Conservation (phyloP, 495 filamentous ascomycete genomes). For the Talaromyces adpressus region DNA sequence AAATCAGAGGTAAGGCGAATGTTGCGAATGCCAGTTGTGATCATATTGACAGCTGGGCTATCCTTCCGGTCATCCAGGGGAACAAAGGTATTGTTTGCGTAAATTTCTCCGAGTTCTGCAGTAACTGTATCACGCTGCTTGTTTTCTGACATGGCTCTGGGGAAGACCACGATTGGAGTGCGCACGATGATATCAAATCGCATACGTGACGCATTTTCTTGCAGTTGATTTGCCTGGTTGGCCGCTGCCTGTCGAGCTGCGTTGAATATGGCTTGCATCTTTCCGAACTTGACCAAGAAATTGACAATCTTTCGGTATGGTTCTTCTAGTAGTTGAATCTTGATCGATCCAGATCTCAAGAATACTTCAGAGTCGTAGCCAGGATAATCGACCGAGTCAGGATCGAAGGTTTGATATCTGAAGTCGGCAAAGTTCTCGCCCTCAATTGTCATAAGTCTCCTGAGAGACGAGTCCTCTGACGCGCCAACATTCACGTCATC, state of each 20-base stretch:
- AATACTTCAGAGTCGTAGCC: conserved; percentile 93
- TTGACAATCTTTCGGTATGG: conserved; percentile 98
- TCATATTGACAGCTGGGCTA: conserved; percentile 74
- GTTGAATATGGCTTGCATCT: conserved; percentile 99
- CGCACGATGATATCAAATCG: conserved; percentile 90
- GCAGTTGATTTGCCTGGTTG: conserved; percentile 85
- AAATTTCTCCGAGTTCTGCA: conserved; percentile 93
- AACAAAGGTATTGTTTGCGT: conserved; percentile 86
- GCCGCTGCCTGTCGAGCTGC: conserved; percentile 93
- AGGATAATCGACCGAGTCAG: conserved; percentile 65
- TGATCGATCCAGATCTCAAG: conserved; percentile 85
- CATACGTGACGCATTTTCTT: conserved; percentile 80
- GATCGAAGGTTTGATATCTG: conserved; percentile 91
- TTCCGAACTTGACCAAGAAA: conserved; percentile 95
- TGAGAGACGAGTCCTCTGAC: conserved; percentile 66
- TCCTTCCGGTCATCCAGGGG: conserved; percentile 67
- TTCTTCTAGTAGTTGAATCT: conserved; percentile 92
- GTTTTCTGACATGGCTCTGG: conserved; percentile 55
- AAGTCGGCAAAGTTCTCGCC: conserved; percentile 97
- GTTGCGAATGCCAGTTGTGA: conserved; percentile 86
- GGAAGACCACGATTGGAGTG: conserved; percentile 94
- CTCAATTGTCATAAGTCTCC: conserved; percentile 86
- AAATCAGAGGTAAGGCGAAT: conserved; percentile 86
- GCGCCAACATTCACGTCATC: conserved; percentile 95
- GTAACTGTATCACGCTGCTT: conserved; percentile 75